Evolutionary conservation across 164 flowering plant genomes (phyloP).

Genomic region (Vitis riparia): DNA sequence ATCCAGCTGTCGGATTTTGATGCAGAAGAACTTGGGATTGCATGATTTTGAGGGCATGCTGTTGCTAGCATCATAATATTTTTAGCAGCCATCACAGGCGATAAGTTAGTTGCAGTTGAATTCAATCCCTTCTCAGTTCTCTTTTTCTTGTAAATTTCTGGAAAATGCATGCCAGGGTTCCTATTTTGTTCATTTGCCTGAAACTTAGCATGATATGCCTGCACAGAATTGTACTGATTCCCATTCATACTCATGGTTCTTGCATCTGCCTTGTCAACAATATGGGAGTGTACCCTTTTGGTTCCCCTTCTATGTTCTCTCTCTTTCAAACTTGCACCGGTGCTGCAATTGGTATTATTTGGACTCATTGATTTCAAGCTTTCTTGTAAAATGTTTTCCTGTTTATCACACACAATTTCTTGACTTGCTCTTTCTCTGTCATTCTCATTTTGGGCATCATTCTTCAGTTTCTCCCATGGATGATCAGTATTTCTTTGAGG

Average conservation of each 20-base stretch:
- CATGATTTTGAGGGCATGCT: conserved; percentile 11
- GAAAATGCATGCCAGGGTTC: conserved; percentile 20
- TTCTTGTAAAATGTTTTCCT: conserved; percentile 5
- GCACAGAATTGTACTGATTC: conserved; percentile 20
- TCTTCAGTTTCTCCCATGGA: conserved; percentile 4
- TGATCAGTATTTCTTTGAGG: conserved; percentile 5
- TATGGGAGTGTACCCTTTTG: conserved; percentile 24
- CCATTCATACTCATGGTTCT: conserved; percentile 23
- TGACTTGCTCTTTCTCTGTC: conserved; percentile 9
- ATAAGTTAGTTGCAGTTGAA: conserved; percentile 20
- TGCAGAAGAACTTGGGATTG: conserved; percentile 10
- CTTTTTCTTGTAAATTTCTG: conserved; percentile 47
- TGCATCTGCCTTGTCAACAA: conserved; percentile 10
- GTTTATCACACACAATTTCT: conserved; percentile 11
- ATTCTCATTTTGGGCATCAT: neutral
- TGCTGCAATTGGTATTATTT: conserved; percentile 24
- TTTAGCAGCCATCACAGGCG: conserved; percentile 14
- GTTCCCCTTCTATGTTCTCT: conserved; percentile 21
- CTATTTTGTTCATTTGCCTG: conserved; percentile 7
- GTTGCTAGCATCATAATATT: conserved; percentile 1
- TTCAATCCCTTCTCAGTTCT: conserved; percentile 45
- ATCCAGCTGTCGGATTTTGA: conserved; percentile 8
- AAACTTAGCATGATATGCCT: conserved; percentile 16
- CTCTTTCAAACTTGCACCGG: conserved; percentile 16
- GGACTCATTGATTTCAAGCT: conserved; percentile 11